Base-by-base conservation (phyloP, 495 filamentous ascomycete species). In the Evernia prunastri region DNA sequence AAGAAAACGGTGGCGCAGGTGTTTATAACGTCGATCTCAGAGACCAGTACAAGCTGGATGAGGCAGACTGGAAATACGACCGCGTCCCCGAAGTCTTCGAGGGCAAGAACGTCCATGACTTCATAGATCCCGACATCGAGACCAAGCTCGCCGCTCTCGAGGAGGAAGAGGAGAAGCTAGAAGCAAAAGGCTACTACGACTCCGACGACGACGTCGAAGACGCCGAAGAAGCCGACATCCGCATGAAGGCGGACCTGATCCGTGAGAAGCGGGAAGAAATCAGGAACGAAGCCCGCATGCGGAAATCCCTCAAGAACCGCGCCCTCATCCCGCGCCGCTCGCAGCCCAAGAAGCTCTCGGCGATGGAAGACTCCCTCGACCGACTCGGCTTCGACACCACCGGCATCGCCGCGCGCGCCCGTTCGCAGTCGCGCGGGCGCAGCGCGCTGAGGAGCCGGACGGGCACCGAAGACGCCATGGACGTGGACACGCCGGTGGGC, bases 51-150 rank as follows among this genome's bases (percentile, higher is more conserved):
- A 74, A 89, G 3, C 83, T 96, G 59, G 91, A 86, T 25, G 80
- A 96, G 70, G 82, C 86, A 31, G 89, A 94, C 20, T 97, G 93
- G 94, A 96, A 95, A 73, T 82, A 96, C 71, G 94, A 98, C 79
- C 93, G 89, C 76, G 87, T 97, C 17, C 95, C 95, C 33, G 95
- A 98, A 74, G 80, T 93, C 47, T 87, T 89, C 77, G 86, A 96
- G 69, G 94, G 94, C 72, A 90, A 90, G 81, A 97, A 98, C 76
- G 90, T 98, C 39, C 91, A 90, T 79, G 94, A 98, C 73, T 98
- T 88, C 73, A 86, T 97, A 72, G 94, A 97, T 68, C 92, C 94
- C 1, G 94, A 98, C 63, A 97, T 98, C 74, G 94, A 96, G 68
- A 81, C 83, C 64, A 97, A 93, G 77, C 82, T 98, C 45, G 86